Evolutionary conservation across 1,284 basidiomycete species (phyloP), one percentile per base, ranked within the genome.

Genomic region (Naganishia albida): DNA sequence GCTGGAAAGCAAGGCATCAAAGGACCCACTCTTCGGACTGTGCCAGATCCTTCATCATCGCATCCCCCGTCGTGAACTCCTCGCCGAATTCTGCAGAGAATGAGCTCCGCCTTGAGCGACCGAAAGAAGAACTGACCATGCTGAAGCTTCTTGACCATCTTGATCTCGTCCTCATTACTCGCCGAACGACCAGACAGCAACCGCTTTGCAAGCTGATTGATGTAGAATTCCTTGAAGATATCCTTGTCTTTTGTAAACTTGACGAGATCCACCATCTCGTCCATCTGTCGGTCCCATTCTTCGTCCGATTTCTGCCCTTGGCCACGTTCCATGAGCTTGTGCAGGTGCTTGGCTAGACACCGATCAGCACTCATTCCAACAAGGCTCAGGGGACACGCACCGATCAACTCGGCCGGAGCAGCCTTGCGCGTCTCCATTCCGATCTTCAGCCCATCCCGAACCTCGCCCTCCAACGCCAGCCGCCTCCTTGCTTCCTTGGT

Each of bases 191-290:
- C 87, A 20, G 97, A 82, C 43, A 99, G 80, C 63, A 99, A 76
- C 43, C 95, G 85, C 81, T 92, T 96, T 20, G 94, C 91, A 62
- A 99, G 81, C 53, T 88, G 86, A 10, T 90, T 86, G 74, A 91
- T 89, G 79, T 98, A 99, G 80, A 96, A 98, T 38, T 90, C 90
- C 72, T 94, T 87, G 79, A 97, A 97, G 20, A 93, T 90, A 73
- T 95, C 92, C 76, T 91, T 92, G 76, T 93, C 91, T 67, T 70
- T 70, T 2, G 92, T 93, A 76, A 87, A 96, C 50, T 93, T 83
- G 78, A 96, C 95, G 53, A 99, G 79, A 20, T 82, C 85, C 49
- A 98, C 82, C 7, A 87, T 90, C n/a, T 83, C 84, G 71, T 93
- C 87, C 51, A 99, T 81, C 54, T 85, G 79, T 1, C 79, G 78